A percentile compares a stretch with the other conserved stretches of the same genome.
These are phyloP conservation scores for Laguncularia racemosa DNA, from an alignment of 345 rosid species.

Conservation along the genomic window DNA sequence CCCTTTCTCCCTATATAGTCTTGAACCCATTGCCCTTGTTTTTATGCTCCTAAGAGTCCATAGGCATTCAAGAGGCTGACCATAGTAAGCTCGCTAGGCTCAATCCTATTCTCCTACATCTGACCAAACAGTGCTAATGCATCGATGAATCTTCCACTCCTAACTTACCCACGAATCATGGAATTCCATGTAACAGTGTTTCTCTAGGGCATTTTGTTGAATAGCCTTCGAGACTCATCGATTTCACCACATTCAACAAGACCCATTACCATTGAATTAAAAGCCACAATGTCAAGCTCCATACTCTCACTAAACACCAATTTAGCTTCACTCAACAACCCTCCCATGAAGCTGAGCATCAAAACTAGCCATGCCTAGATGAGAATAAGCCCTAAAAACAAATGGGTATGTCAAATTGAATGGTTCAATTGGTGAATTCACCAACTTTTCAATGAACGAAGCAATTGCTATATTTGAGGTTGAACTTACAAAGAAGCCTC, in stretches of 20 bases:
- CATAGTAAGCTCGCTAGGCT: conserved; percentile 61
- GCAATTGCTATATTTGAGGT: conserved; percentile 41
- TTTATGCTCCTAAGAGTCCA: conserved; percentile 50
- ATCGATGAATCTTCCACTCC: conserved; percentile 43
- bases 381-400: conserved; percentile 62
- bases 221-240: conserved; percentile 43
- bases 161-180: conserved; percentile 64
- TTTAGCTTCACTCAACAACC: conserved; percentile 44
- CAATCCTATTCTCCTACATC: conserved; percentile 37
- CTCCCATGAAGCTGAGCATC: conserved; percentile 72
- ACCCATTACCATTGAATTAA: conserved; percentile 71
- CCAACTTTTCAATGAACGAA: conserved; percentile 49
- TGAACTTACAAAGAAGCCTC: conserved; percentile 65
- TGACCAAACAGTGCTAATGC: conserved; percentile 48
- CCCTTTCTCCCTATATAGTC: conserved; percentile 34
- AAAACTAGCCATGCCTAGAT: conserved; percentile 34
- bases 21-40: conserved; percentile 76
- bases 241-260: conserved; percentile 44
- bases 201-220: conserved; percentile 40
- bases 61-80: conserved; percentile 69
- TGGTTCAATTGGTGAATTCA: conserved; percentile 34
- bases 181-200: conserved; percentile 65
- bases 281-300: conserved; percentile 49
- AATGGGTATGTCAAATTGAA: conserved; percentile 72
- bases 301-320: conserved; percentile 25